phyloP scores from a whole-genome alignment of 805 yeast genomes.

The Wickerhamomyces canadensis region DNA sequence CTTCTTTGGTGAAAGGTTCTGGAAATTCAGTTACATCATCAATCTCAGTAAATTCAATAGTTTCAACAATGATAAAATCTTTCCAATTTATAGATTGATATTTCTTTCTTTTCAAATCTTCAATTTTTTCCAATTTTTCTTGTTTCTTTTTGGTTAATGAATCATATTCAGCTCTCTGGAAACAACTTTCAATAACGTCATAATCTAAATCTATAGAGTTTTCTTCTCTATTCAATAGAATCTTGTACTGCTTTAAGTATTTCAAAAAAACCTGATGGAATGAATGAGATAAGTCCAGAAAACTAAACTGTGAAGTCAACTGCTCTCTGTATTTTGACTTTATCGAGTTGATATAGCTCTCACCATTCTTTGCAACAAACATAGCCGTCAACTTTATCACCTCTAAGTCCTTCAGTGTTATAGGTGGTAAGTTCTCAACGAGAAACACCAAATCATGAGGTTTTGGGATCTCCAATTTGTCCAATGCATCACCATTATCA shows the following conservation, averaged over 20 bases:
- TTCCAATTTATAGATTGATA: slow-evolving; percentile 87
- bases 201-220: slow-evolving; percentile 26
- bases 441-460: slow-evolving; percentile 4
- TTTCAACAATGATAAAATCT: slow-evolving; percentile 67
- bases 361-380: slow-evolving; percentile 58
- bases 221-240: slow-evolving; percentile 11
- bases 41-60: slow-evolving; percentile 56
- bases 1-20: slow-evolving; percentile 50
- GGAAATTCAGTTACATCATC: slow-evolving; percentile 52
- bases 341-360: slow-evolving; percentile 35
- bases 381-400: slow-evolving; percentile 69
- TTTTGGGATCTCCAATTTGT: not conserved
- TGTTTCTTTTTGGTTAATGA: slow-evolving; percentile 31
- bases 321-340: slow-evolving; percentile 29
- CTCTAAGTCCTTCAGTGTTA: slow-evolving; percentile 61
- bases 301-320: slow-evolving; percentile 61
- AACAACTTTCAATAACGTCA: slow-evolving; percentile 40
- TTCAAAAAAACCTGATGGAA: slow-evolving; percentile 44
- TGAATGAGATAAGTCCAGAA: slow-evolving; percentile 56
- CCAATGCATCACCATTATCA: slow-evolving; percentile 4
- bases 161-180: slow-evolving; percentile 50
- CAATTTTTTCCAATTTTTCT: slow-evolving; percentile 29
- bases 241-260: slow-evolving; percentile 52
- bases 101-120: slow-evolving; percentile 37
- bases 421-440: slow-evolving; percentile 23